Evolutionary conservation across 805 yeast species (phyloP), one percentile per base, ranked within the genome.

Genomic region (Schwanniomyces sp.): DNA sequence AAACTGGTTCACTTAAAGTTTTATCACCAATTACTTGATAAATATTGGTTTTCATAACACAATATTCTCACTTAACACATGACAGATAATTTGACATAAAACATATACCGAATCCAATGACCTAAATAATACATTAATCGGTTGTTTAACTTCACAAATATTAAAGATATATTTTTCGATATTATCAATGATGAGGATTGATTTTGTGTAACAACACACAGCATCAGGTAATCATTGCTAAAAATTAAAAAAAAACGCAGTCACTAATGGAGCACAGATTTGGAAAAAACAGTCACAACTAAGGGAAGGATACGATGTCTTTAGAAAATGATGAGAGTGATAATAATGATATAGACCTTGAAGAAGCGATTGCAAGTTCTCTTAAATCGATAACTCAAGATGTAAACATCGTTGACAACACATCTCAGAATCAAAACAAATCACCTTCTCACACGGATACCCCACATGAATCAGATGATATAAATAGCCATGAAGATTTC

Each of bases 11-110:
- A 21, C 24, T 21, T 21, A 21, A 29, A 29, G 6, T 29, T 3
- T 11, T 29, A 29, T 11, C 14, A 29, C 34, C 14, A 29, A 29
- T 29, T 11, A 29, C 83, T 53, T 78, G 54, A 54, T 79, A 79
- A 59, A 57, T 61, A 10, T 52, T 52, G 34, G 72, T 66, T 27
- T 49, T 52, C 6, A 64, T 62, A 54, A 80, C 84, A n/a, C 63
- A 76, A 68, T 39, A 58, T 55, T 56, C 78, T 81, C 82, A 79
- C 78, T 60, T 73, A 79, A 55, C 74, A 75, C 58, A 80, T 83
- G n/a, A 80, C 76, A n/a, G 61, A 16, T 32, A 14, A 11, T 14
- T 14, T 32, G 9, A 14, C n/a, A 32, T 32, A 32, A 16, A 10
- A 32, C 4, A 5, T 32, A 32, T 32, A 32, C 36, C 7, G 16